Base-by-base conservation (phyloP, 768 basidiomycete species). In the Leccinum aurantiacum region DNA sequence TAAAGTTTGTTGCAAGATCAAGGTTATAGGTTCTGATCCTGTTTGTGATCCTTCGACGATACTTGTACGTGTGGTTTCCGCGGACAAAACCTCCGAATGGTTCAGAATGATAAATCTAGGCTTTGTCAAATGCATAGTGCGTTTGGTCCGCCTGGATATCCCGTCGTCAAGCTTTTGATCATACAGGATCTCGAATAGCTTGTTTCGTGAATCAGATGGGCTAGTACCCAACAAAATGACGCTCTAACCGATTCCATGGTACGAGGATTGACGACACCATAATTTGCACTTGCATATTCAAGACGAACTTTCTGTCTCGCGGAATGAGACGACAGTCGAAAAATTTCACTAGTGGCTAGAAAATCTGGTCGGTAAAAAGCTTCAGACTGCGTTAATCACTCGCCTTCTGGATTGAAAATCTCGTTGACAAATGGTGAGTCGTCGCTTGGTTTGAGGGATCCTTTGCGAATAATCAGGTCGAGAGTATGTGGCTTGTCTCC, bases 361-460 rank as follows among this genome's bases (percentile, higher is more conserved):
- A 63, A 60, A 22, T 17, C 7, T 24, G 38, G 35, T 54, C 1
- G 11, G 35, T 10, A 25, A 50, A 35, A 47, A 13, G 47, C 17
- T 29, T 48, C 19, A 5, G 15, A n/a, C 17, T 27, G 4, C 44
- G 1, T 22, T 35, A 54, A 31, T 29, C 13, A 70, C 79, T 59
- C 63, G 80, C 79, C 65, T 15, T 69, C 75, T 25, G 83, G 82
- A 63, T 83, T 80, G 61, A 84, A 84, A 6, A 83, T 79, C 62
- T 82, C 81, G 67, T 84, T 84, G 47, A 79, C 75, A 62, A 83
- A 84, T 1, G 80, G 80, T 1, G 80, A 78, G 58, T 82, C 81
- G 58, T 84, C 83, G 50, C 80, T 81, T 8, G 80, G 81, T 57
- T 79, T 82, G 49, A 84, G 65, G 0, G 78, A 77, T 14, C 81